Base-by-base conservation (phyloP, 306 rosid species). In the Begonia fuchsioides region DNA sequence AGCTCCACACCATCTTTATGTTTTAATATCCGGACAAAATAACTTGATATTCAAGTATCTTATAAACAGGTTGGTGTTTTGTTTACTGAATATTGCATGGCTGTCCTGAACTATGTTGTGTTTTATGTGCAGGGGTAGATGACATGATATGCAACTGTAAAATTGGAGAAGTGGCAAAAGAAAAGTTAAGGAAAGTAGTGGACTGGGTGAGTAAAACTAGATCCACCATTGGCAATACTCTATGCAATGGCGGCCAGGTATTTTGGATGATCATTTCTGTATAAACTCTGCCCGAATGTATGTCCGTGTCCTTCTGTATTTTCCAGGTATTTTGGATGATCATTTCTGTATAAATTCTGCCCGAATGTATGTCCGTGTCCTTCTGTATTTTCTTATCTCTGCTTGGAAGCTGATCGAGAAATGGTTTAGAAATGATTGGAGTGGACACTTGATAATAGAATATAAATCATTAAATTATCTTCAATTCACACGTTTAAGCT, bases 151-250 rank as follows among this genome's bases (percentile, higher is more conserved):
- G 66, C 13, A 82, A 72, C 58, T 83, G 79, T 55, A 68, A 74
- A 50, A 56, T 64, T 50, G 96, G 94, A 65, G 50, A 55, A 52
- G 61, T 49, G 13, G 51, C 72, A 0, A 78, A 80, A 65, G 81
- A 69, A 39, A 83, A 80, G 76, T 81, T 87, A 16, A 65, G 60
- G 51, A 80, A 70, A 71, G 83, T 87, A 19, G 59, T 78, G 26
- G 66, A 63, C 44, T 87, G 96, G 96, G 81, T 72, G 71, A 80
- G 69, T 61, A 68, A 56, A 62, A 52, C 72, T 55, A 66, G 66
- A 32, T 69, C 69, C 51, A 16, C 63, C 51, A 19, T 73, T 43
- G 66, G 56, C 60, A 65, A 62, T 59, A 60, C 60, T 47, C 68
- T 58, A 44, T 52, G 58, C 53, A 61, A 54, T 13, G 15, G 63